phyloP scores from a whole-genome alignment of 345 rosid genomes.

The Citrus maxima region DNA sequence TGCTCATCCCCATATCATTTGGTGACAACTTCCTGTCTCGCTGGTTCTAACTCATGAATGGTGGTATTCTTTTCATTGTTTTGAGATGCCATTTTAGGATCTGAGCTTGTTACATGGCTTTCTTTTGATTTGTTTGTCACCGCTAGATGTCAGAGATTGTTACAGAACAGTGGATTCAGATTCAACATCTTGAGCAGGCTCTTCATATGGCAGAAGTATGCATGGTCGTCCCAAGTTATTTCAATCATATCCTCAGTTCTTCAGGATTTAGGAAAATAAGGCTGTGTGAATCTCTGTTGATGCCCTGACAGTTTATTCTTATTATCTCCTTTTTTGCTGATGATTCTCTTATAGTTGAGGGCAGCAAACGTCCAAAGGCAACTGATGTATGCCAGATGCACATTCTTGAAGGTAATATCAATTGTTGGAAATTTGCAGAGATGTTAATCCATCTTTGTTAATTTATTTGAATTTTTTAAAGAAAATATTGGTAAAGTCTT shows the following conservation, averaged over 20 bases:
- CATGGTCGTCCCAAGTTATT: conserved; percentile 7
- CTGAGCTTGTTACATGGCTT: not conserved
- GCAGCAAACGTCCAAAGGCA: conserved; percentile 33
- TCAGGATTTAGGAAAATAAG: not conserved
- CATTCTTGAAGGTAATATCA: conserved; percentile 53
- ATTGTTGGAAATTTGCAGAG: not conserved
- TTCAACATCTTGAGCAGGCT: conserved; percentile 73
- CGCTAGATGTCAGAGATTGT: conserved; percentile 53
- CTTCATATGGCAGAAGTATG: conserved; percentile 39
- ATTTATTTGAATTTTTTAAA: not conserved
- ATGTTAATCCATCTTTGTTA: not conserved
- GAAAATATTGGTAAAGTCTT: not conserved
- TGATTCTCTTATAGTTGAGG: conserved; percentile 36
- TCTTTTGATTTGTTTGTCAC: not conserved
- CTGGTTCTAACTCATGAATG: not conserved
- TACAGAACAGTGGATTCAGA: conserved; percentile 66
- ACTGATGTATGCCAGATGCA: conserved; percentile 30
- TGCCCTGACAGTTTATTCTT: not conserved
- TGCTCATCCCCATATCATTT: not conserved
- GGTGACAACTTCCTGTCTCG: not conserved
- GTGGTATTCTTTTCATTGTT: not conserved
- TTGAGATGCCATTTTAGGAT: not conserved
- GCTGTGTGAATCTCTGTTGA: not conserved
- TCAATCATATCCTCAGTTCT: not conserved
- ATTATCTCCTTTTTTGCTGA: not conserved